Evolutionary conservation across 1,139 yeast species (phyloP), one percentile per base, ranked within the genome.

Genomic region (Lodderomyces metapsilosis): DNA sequence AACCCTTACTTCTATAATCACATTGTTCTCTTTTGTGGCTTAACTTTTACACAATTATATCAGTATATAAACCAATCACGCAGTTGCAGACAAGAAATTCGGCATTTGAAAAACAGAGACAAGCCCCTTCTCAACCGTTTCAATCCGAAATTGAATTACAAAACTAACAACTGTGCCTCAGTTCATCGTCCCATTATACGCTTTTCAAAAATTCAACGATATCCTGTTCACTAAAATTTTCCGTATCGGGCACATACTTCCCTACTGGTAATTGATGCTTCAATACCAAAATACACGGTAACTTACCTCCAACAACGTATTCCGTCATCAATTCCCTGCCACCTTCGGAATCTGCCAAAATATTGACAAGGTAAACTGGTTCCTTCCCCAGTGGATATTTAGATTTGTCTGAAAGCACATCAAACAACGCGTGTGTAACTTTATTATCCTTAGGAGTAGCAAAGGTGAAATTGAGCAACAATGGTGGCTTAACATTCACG

Each of bases 381-480:
- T 38, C 41, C 6, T 37, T 23, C 8, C 44, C 44, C 25, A 33
- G 34, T 4, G 78, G 77, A 52, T 66, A 71, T 52, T 73, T 72
- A 22, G 70, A 71, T 17, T 82, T 73, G 49, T 80, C 79, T 42
- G 76, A 58, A 37, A 75, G 46, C 61, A 74, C 44, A 71, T 80
- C 57, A 76, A 78, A 83, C 44, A 88, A 63, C 2, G 82, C 74
- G 31, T 78, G 78, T 2, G 94, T 84, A 38, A 85, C 71, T 47
- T 71, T 71, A 56, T 84, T 81, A 47, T 84, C 79, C 35, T 72
- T 66, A 3, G 75, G 68, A 51, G 84, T 88, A 7, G 88, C 88
- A 44, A 82, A 70, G 1, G 91, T 85, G 64, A 88, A 88, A 57
- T 87, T 85, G 50, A 87, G 69, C 42, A 87, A 61, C 41, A 86